Conservation (phyloP, 163 green algal genomes). For the Trebouxiophyceae sp. region DNA sequence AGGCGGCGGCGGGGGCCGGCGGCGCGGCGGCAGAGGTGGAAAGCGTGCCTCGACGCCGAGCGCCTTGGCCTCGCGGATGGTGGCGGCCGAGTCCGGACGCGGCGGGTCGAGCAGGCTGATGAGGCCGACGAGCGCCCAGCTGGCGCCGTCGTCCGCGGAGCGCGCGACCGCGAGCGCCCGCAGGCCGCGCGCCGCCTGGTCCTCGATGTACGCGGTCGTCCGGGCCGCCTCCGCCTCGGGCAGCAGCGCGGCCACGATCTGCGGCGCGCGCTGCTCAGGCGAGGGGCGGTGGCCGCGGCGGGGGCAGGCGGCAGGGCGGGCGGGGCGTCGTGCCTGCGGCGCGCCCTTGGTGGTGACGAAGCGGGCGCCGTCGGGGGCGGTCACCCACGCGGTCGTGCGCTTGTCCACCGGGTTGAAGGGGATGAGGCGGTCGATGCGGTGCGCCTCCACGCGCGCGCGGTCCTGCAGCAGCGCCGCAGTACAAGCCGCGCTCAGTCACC, state of each 20-base stretch:
- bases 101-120: constrained; percentile 60
- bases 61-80: constrained; percentile 41
- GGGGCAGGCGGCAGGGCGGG: too few relatives aligned
- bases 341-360: constrained; percentile 40
- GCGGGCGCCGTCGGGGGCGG: not conserved
- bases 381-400: constrained; percentile 26
- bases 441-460: constrained; percentile 4
- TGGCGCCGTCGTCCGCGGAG: constrained; percentile 15
- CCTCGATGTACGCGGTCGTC: constrained; percentile 20
- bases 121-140: constrained; percentile 49
- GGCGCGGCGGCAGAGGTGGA: too few relatives aligned
- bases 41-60: constrained; percentile 50
- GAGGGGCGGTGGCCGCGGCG: too few relatives aligned
- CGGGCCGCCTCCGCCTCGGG: not conserved
- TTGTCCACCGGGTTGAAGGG: constrained; percentile 58
- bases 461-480: too few relatives aligned
- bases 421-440: constrained; percentile 9
- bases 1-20: too few relatives aligned
- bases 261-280: too few relatives aligned
- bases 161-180: constrained; percentile 17
- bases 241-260: constrained; percentile 27
- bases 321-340: constrained; percentile 37
- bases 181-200: constrained; percentile 20
- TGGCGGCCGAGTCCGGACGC: constrained; percentile 45
- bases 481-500: too few relatives aligned